These are phyloP conservation scores for Pugionium dolabratum DNA, from an alignment of 345 rosid species.

Conservation along the genomic window DNA sequence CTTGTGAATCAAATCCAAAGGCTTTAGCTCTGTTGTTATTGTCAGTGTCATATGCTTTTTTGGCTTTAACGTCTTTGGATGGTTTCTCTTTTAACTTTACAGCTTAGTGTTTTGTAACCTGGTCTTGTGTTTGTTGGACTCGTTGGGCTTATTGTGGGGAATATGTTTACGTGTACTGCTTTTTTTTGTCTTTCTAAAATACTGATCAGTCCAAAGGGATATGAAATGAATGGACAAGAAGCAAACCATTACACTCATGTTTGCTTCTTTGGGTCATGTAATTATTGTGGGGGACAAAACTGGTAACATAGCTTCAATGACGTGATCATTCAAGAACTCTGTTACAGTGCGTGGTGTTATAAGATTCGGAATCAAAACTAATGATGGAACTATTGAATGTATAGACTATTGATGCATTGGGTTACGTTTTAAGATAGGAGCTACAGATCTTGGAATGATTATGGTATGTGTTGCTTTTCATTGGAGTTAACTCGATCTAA, in stretches of 20 bases:
- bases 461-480: slow-evolving; percentile 27
- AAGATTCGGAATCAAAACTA: slow-evolving; percentile 16
- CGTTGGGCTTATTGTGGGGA: slow-evolving; percentile 35
- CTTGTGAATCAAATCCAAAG: slow-evolving; percentile 31
- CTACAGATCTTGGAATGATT: not conserved
- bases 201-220: slow-evolving; percentile 20
- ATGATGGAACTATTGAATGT: slow-evolving; percentile 1
- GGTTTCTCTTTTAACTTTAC: slow-evolving; percentile 29
- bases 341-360: slow-evolving; percentile 6
- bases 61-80: slow-evolving; percentile 40
- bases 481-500: slow-evolving; percentile 21
- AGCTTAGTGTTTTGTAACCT: slow-evolving; percentile 36
- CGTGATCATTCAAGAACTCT: slow-evolving; percentile 24
- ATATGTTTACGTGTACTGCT: slow-evolving; percentile 40
- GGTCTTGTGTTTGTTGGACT: slow-evolving; percentile 43
- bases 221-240: slow-evolving; percentile 43
- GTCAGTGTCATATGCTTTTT: slow-evolving; percentile 39
- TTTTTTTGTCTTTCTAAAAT: slow-evolving; percentile 28
- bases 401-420: not conserved
- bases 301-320: slow-evolving; percentile 25
- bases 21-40: slow-evolving; percentile 31
- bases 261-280: slow-evolving; percentile 36
- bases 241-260: slow-evolving; percentile 16
- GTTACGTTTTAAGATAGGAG: not conserved
- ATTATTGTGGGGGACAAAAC: slow-evolving; percentile 42